phyloP scores from a whole-genome alignment of 2,329 filamentous ascomycete species.

The Fusarium avenaceum region DNA sequence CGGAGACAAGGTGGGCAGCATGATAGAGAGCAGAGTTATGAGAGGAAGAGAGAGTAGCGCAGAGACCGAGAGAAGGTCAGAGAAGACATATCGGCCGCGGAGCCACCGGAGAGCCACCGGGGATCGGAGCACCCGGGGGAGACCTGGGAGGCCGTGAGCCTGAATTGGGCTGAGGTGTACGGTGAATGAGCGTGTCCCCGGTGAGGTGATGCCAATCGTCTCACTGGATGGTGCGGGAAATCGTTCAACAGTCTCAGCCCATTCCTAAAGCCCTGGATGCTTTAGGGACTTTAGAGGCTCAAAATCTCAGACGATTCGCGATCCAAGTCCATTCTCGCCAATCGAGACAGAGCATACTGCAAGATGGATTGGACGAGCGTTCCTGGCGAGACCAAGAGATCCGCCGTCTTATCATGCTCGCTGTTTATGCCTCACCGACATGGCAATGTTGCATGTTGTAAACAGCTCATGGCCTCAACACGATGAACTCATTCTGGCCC shows the following conservation, averaged over 20 bases:
- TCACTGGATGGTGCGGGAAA: slow-evolving; percentile 38
- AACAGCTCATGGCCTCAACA: slow-evolving; percentile 43
- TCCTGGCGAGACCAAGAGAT: slow-evolving; percentile 33
- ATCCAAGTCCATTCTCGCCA: slow-evolving; percentile 36
- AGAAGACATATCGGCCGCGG: slow-evolving; percentile 43
- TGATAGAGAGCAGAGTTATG: slow-evolving; percentile 32
- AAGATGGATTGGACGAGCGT: slow-evolving; percentile 39
- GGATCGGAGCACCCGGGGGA: slow-evolving; percentile 31
- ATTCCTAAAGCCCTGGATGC: slow-evolving; percentile 28
- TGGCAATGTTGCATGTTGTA: slow-evolving; percentile 40
- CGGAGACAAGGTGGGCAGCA: slow-evolving; percentile 38
- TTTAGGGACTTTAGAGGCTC: slow-evolving; percentile 18
- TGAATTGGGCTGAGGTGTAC: slow-evolving; percentile 46
- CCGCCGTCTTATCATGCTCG: slow-evolving; percentile 39
- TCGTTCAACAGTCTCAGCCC: slow-evolving; percentile 43
- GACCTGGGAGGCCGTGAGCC: slow-evolving; percentile 12
- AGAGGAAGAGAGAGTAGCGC: slow-evolving; percentile 43
- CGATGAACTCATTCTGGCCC: slow-evolving; percentile 45
- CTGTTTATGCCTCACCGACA: slow-evolving; percentile 45
- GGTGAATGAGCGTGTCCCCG: slow-evolving; percentile 37
- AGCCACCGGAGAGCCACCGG: slow-evolving; percentile 46
- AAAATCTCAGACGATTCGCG: slow-evolving; percentile 30
- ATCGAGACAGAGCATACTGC: slow-evolving; percentile 40
- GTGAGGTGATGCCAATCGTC: slow-evolving; percentile 32
- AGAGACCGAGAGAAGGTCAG: slow-evolving; percentile 41